Conservation (phyloP, 306 rosid species). For the Ziziphus jujuba region DNA sequence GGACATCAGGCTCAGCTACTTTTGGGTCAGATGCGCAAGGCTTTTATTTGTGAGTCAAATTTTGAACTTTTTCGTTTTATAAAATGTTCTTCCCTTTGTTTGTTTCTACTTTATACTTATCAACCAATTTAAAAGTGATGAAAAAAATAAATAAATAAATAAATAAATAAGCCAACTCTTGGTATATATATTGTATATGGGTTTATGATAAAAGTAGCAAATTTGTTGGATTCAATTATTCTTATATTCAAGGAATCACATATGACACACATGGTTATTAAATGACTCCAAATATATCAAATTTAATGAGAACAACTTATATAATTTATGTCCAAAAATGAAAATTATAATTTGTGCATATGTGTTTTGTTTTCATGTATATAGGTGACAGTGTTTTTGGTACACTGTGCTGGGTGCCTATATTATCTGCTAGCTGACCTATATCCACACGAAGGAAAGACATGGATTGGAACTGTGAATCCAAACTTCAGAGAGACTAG, state of each 20-base stretch:
- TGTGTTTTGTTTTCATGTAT: not conserved
- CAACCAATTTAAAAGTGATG: too few species aligned
- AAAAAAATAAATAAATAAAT: too few species aligned
- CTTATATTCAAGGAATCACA: too few species aligned
- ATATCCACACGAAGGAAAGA: constrained; percentile 64
- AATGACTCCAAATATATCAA: too few species aligned
- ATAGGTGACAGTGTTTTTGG: constrained; percentile 68
- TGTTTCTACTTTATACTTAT: not conserved
- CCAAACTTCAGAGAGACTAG: constrained; percentile 75
- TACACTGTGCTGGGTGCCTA: constrained; percentile 88
- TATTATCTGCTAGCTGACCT: constrained; percentile 75
- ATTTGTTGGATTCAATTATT: too few species aligned
- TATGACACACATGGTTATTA: too few species aligned
- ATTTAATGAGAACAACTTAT: too few species aligned
- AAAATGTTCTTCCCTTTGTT: too few species aligned
- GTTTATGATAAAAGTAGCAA: too few species aligned
- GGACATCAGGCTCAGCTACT: constrained; percentile 92
- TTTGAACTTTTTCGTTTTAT: not conserved
- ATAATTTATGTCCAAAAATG: not conserved
- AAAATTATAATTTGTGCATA: not conserved
- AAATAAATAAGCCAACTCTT: too few species aligned
- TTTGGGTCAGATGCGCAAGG: constrained; percentile 77
- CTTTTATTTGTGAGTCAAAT: constrained; percentile 67
- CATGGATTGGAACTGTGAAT: constrained; percentile 78
- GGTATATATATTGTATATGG: too few species aligned